Percentiles rank a stretch among this genome's conserved stretches.
These are phyloP conservation scores for Coniochaeta ligniaria DNA, from an alignment of 2,329 filamentous ascomycete genomes.

Conservation along the genomic window DNA sequence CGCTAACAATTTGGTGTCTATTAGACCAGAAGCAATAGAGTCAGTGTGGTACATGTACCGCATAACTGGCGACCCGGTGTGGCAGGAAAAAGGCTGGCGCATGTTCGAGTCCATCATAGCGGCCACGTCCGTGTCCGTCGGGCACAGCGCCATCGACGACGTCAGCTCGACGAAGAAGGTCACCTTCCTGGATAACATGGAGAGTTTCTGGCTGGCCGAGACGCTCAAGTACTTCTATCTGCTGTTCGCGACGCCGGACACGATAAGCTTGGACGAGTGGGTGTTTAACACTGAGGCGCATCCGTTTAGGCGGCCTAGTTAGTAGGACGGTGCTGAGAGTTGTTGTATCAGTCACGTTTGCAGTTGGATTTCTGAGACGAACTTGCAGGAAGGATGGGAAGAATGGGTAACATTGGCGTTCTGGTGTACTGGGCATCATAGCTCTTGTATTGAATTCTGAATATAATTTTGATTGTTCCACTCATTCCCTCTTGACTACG, in stretches of 20 bases:
- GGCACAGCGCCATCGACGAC: conserved; percentile 63
- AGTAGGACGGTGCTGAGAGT: too few relatives aligned
- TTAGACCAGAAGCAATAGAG: conserved; percentile 77
- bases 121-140: conserved; percentile 57
- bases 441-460: conserved; percentile 44
- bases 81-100: conserved; percentile 77
- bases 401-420: conserved; percentile 43
- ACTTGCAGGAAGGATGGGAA: not conserved
- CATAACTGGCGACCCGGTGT: conserved; percentile 68
- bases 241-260: conserved; percentile 60
- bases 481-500: not conserved
- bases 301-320: conserved; percentile 42
- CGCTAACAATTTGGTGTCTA: conserved; percentile 2
- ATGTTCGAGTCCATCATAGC: conserved; percentile 72
- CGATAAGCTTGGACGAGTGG: conserved; percentile 63
- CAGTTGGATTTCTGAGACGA: not conserved
- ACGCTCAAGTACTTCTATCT: conserved; percentile 91
- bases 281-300: conserved; percentile 60
- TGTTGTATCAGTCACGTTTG: too few relatives aligned
- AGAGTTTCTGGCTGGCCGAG: conserved; percentile 87
- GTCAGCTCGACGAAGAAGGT: conserved; percentile 29
- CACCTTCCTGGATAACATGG: conserved; percentile 53
- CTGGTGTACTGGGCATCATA: conserved; percentile 42
- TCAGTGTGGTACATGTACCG: conserved; percentile 87
- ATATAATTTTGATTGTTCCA: conserved; percentile 35